Evolutionary conservation across 768 basidiomycete genomes (phyloP).

Genomic region (Lactarius akahatsu): DNA sequence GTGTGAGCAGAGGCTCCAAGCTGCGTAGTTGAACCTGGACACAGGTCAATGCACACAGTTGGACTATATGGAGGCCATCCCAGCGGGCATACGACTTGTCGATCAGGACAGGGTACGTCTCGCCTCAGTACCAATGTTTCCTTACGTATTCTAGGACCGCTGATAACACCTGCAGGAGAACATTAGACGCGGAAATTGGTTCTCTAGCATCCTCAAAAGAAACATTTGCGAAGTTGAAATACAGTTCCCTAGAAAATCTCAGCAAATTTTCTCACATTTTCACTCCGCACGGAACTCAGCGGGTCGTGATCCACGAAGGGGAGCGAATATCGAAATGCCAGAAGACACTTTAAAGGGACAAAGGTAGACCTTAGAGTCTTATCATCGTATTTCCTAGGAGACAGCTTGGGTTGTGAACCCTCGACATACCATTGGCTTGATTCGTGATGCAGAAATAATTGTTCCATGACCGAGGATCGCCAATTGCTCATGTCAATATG

Average conservation of each 20-base stretch:
- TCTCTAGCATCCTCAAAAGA: slow-evolving; percentile 68
- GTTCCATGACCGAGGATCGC: too few relatives aligned
- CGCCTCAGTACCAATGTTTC: slow-evolving; percentile 17
- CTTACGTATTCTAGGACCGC: slow-evolving; percentile 9
- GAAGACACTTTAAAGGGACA: too few relatives aligned
- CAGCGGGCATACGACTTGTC: slow-evolving; percentile 64
- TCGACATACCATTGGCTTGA: too few relatives aligned
- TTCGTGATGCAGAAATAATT: too few relatives aligned
- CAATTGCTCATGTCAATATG: too few relatives aligned
- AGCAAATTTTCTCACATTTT: too few relatives aligned
- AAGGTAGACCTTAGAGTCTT: too few relatives aligned
- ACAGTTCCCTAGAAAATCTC: not conserved
- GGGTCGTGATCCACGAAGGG: too few relatives aligned
- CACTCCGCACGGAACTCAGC: too few relatives aligned
- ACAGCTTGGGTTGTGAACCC: too few relatives aligned
- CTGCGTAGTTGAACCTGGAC: slow-evolving; percentile 64
- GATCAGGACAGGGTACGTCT: slow-evolving; percentile 80
- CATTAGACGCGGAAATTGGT: slow-evolving; percentile 62
- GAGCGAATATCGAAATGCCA: too few relatives aligned
- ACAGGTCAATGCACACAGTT: slow-evolving; percentile 63
- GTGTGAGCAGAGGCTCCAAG: slow-evolving; percentile 83
- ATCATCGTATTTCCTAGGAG: too few relatives aligned
- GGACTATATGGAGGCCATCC: slow-evolving; percentile 79
- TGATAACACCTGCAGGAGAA: slow-evolving; percentile 49
- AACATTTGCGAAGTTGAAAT: slow-evolving; percentile 73